phyloP scores from a whole-genome alignment of 805 yeast species.

The Candida quercuum region DNA sequence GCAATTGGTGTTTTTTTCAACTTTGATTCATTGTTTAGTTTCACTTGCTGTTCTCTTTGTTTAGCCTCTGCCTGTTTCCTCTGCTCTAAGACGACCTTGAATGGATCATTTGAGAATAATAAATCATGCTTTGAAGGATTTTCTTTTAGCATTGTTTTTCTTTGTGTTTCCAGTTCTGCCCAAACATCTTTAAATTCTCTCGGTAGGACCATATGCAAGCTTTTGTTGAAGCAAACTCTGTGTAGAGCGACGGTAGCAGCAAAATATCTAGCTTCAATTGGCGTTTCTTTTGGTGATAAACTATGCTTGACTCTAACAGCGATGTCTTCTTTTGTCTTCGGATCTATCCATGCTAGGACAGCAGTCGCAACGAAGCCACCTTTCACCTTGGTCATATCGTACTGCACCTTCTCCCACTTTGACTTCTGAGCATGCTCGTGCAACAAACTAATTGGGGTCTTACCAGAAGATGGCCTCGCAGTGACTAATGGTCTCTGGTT shows the following conservation, averaged over 20 bases:
- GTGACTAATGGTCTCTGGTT: conserved; percentile 9
- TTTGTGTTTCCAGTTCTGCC: conserved; percentile 60
- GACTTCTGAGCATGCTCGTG: conserved; percentile 84
- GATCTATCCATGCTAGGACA: conserved; percentile 64
- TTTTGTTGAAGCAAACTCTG: conserved; percentile 74
- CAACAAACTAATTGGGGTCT: conserved; percentile 78
- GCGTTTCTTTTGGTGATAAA: conserved; percentile 65
- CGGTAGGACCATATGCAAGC: conserved; percentile 83
- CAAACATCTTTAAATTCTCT: conserved; percentile 75
- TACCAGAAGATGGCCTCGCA: conserved; percentile 45
- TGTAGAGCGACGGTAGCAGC: conserved; percentile 88
- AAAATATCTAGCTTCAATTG: conserved; percentile 83
- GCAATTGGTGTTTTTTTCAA: conserved; percentile 41
- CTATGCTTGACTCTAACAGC: conserved; percentile 46
- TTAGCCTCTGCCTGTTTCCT: conserved; percentile 37
- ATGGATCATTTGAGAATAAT: conserved; percentile 71
- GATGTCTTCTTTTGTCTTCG: conserved; percentile 70
- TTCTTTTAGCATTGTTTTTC: conserved; percentile 42
- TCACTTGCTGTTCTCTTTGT: conserved; percentile 42
- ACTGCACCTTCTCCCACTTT: conserved; percentile 84
- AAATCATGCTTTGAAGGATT: conserved; percentile 44
- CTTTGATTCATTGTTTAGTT: conserved; percentile 45
- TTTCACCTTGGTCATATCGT: conserved; percentile 54
- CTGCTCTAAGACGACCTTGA: conserved; percentile 57
- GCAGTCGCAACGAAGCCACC: conserved; percentile 66